phyloP scores from a whole-genome alignment of 169 alveolate genomes.

The Plasmodium billcollinsi region DNA sequence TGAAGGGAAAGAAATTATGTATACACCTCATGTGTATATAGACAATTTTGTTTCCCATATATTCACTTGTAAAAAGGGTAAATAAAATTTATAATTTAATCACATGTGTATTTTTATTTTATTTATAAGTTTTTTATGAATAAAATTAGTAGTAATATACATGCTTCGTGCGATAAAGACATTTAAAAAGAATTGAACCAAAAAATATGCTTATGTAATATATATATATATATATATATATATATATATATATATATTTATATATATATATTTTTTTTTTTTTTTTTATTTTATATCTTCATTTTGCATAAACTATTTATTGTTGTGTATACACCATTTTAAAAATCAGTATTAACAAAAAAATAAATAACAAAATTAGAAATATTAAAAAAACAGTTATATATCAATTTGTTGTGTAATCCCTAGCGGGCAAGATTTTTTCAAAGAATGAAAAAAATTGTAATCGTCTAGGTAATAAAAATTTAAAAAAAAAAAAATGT shows the following conservation, averaged over 20 bases:
- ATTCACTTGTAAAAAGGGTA: conserved; percentile 18
- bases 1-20: neutral
- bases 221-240: no score
- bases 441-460: conserved; percentile 70
- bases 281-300: no score
- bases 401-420: neutral
- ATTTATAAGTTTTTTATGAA: conserved; percentile 67
- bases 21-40: neutral
- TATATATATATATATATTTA: no score
- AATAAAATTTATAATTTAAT: conserved; percentile 27
- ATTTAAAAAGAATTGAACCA: neutral
- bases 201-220: no score
- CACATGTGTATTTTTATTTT: conserved; percentile 69
- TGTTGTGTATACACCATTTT: no score
- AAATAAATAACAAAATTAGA: no score
- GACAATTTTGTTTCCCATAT: neutral
- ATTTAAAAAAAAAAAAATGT: conserved; percentile 32
- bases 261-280: no score
- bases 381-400: no score
- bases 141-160: conserved; percentile 25
- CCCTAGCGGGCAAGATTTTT: conserved; percentile 79
- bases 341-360: no score
- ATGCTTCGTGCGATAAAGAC: conserved; percentile 75
- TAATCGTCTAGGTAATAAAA: conserved; percentile 77
- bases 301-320: no score